Base-by-base conservation (phyloP, 2,329 filamentous ascomycete species). In the Westerdykella aurantiaca region DNA sequence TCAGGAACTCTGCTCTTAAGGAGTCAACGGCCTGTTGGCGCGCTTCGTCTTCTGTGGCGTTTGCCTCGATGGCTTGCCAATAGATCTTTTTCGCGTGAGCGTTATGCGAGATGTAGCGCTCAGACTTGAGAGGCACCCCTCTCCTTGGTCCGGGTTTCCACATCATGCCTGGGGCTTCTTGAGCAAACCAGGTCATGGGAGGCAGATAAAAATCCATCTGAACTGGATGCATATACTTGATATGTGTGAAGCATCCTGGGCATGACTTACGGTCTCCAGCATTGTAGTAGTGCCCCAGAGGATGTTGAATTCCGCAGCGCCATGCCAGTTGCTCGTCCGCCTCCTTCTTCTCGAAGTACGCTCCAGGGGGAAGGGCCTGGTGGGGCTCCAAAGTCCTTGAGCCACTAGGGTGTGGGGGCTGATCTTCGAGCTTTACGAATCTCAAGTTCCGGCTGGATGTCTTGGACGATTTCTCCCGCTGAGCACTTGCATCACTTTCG, bases 171-270 rank as follows among this genome's bases (percentile, higher is more conserved):
- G 51, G 52, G 7, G 51, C 46, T 4, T 51, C 39, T 29, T 63
- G 59, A 25, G 47, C 41, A 18, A 33, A 50, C 22, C 46, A 47
- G 0, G 50, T 44, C 6, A 41, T 51, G 2, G 48, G 34, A 2
- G 58, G 60, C 17, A 63, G 13, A 37, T 58, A 61, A 41, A 63
- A 63, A 31, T 61, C 56, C 58, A 61, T 61, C 2, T n/a, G 5
- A 3, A 35, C 42, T 2, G 22, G 34, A 14, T 48, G 48, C 5
- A 33, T 25, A 4, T 50, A 41, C 2, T 34, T 46, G 12, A 55
- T 31, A 14, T 54, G 42, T 3, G 52, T 57, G 31, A 50, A 49
- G 25, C 60, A 61, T 5, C 58, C 58, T 5, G 37, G 34, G 39
- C 58, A 61, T 10, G 41, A 41, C 34, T 51, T 58, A 33, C 57